Conservation (phyloP, 352 stramenopile genomes). For the Globisporangium lucens region DNA sequence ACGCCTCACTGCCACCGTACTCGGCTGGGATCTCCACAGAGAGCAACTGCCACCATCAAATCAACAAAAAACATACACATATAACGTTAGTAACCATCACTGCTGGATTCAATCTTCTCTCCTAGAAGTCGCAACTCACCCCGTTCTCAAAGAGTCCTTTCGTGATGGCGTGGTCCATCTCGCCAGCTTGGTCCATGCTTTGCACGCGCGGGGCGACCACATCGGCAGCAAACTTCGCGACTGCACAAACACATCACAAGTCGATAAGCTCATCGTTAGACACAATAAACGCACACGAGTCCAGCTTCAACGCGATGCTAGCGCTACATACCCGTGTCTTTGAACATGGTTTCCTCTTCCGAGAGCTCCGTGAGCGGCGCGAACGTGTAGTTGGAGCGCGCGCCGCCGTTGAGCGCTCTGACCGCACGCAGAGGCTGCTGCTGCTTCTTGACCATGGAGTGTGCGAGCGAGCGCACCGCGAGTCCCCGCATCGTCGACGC, state of each 20-base stretch:
- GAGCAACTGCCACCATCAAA: constrained; percentile 64
- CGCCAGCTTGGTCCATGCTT: constrained; percentile 90
- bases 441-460: constrained; percentile 4
- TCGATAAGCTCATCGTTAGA: neutral
- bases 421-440: neutral
- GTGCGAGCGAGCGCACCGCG: constrained; percentile 1
- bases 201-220: constrained; percentile 86
- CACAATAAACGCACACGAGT: neutral
- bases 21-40: constrained; percentile 95
- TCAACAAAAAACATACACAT: neutral
- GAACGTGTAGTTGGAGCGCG: constrained; percentile 24
- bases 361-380: constrained; percentile 53
- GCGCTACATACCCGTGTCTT: constrained; percentile 35
- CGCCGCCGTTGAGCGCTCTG: neutral
- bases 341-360: constrained; percentile 71
- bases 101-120: neutral
- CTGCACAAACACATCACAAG: constrained; percentile 20
- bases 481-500: constrained; percentile 10
- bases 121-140: constrained; percentile 24
- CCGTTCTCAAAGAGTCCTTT: constrained; percentile 91
- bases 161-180: constrained; percentile 91
- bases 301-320: neutral
- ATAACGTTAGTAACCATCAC: neutral
- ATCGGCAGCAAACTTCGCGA: constrained; percentile 84
- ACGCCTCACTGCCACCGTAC: constrained; percentile 90